Base-by-base conservation (phyloP, 345 rosid species). In the Corymbia maculata region DNA sequence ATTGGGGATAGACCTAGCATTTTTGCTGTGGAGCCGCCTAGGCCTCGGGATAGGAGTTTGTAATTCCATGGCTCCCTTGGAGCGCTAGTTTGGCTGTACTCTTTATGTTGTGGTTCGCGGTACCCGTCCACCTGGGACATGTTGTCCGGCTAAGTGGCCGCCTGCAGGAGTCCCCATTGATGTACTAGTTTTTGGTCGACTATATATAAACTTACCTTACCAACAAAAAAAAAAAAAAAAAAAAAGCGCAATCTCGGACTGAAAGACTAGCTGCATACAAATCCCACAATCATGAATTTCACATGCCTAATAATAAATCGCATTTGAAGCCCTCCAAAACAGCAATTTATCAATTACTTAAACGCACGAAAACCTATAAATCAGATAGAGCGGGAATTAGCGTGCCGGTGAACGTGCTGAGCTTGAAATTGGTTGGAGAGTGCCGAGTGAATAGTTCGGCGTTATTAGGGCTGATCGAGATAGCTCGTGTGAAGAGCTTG, bases 391-490 rank as follows among this genome's bases (percentile, higher is more conserved):
- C 13, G 36, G n/a, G 49, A n/a, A 13, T 16, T n/a, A 44, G 84
- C 2, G 45, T 89, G 96, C 99, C 99, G 12, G 98, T 90, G 89
- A 96, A 90, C 88, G 89, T 92, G 24, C n/a, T 13, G 94, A 94
- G 96, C 89, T 94, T 98, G 92, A 95, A 91, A 89, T 93, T 92
- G 90, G 98, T 96, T 90, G 95, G 98, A 86, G 99, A 97, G 45
- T 98, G 98, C 91, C 97, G 96, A 5, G 96, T 96, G 89, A 88
- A 94, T 84, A 95, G 94, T 44, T 95, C 97, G 3, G 98, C 93
- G 87, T 89, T 89, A 32, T 86, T 91, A 86, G 99, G 97, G 92
- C 90, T 89, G 52, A 95, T 90, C 24, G 86, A 90, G 89, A 98
- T 93, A 89, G 97, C 99, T 89, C 93, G 93, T 1, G 98, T 90